Evolutionary conservation across 2,329 filamentous ascomycete genomes (phyloP), one percentile per base, ranked within the genome.

Genomic region (Microsporum ferrugineum): DNA sequence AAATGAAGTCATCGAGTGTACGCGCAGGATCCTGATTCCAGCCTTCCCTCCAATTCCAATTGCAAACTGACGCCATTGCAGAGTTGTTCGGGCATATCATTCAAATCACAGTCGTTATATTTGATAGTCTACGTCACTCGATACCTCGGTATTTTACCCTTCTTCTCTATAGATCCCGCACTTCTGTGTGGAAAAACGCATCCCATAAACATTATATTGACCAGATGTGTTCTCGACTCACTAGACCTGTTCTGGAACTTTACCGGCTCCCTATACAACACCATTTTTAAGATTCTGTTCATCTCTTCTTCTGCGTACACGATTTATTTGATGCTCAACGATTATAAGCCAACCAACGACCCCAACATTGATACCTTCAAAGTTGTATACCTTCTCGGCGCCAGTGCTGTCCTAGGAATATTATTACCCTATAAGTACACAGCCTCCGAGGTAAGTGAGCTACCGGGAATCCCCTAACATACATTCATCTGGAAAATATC

Each of bases 71-170:
- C 53, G 57, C 59, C 59, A 27, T 56, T 60, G n/a, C 72, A 96
- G 92, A 96, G 91, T 80, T 96, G 91, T 74, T 87, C 92, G 47
- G 94, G 94, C 69, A 92, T 99, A 76, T 99, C 94, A 14, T 97
- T 99, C 83, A 99, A 99, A 76, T 96, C 92, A 64, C 94, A 99
- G 82, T 89, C 87, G 58, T 83, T 99, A 61, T 99, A 99, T 77
- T 80, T 97, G 67, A 79, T 96, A 51, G 94, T 99, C 69, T 99
- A 99, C 76, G 73, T 95, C 49, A 95, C 91, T 64, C 85, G 94
- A 71, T 99, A 99, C 76, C 83, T 99, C 65, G 88, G 88, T 89
- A 78, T 61, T 74, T 62, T 43, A 17, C 27, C 31, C 29, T 38
- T 41, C 34, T 4, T 31, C 39, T 23, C 17, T 23, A 23, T 34